Evolutionary conservation across 345 rosid genomes (phyloP).

Genomic region (Salix exigua): DNA sequence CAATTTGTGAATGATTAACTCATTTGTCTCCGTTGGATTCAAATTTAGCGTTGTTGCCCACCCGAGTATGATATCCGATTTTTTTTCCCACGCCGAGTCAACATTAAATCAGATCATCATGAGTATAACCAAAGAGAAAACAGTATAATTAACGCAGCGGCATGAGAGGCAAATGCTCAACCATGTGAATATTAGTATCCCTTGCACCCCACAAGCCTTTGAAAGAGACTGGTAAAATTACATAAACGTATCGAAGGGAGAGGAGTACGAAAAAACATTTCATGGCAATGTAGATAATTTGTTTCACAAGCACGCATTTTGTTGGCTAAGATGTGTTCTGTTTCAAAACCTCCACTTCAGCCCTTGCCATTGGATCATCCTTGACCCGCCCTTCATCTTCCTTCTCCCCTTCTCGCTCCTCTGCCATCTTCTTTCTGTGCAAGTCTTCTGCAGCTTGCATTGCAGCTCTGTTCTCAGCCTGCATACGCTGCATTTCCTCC

Average conservation of each 20-base stretch:
- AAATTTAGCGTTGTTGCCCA: too few relatives aligned
- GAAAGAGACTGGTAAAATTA: neutral
- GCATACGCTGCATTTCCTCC: slow-evolving; percentile 70
- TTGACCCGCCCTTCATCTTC: slow-evolving; percentile 65
- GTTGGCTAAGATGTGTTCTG: slow-evolving; percentile 23
- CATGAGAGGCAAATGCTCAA: neutral
- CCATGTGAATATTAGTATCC: neutral
- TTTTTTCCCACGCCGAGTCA: too few relatives aligned
- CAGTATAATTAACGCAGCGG: neutral
- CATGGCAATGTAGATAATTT: neutral
- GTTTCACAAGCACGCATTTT: neutral
- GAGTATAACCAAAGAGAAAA: neutral
- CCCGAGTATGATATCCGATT: too few relatives aligned
- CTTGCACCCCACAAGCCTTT: neutral
- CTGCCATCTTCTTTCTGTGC: slow-evolving; percentile 77
- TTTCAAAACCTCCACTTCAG: slow-evolving; percentile 59
- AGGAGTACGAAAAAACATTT: neutral
- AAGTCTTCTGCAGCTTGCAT: slow-evolving; percentile 88
- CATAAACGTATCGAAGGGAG: neutral
- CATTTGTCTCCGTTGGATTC: too few relatives aligned
- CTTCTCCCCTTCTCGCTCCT: slow-evolving; percentile 85
- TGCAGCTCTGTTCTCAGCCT: slow-evolving; percentile 80
- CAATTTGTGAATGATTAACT: too few relatives aligned
- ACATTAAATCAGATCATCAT: neutral
- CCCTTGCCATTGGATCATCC: slow-evolving; percentile 80